Conservation (phyloP, 805 yeast species). For the Lipomyces kockii region DNA sequence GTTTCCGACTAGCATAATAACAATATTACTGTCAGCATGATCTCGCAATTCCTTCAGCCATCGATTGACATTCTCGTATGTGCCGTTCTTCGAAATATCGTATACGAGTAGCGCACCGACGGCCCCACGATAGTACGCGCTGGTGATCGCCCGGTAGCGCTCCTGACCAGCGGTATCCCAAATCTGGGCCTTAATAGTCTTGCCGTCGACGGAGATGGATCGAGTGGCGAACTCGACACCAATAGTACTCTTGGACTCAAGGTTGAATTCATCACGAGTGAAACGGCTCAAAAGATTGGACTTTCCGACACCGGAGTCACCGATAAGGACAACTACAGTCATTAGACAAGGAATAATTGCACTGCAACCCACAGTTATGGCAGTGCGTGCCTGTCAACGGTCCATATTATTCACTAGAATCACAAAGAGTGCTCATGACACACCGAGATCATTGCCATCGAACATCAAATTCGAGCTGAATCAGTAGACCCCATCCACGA, state of each 20-base stretch:
- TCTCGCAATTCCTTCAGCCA: constrained; percentile 94
- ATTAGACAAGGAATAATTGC: constrained; percentile 8
- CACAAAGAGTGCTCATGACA: not conserved
- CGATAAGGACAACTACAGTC: constrained; percentile 80
- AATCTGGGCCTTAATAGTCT: constrained; percentile 93
- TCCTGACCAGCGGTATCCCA: constrained; percentile 99
- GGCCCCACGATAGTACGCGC: constrained; percentile 97
- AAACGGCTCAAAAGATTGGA: constrained; percentile 91
- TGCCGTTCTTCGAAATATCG: constrained; percentile 93
- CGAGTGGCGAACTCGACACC: constrained; percentile 99
- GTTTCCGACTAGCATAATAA: constrained; percentile 95
- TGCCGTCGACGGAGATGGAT: constrained; percentile 91
- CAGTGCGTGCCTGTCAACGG: not conserved
- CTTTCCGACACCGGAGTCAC: constrained; percentile 97
- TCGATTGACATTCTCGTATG: constrained; percentile 84
- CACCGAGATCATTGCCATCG: not conserved
- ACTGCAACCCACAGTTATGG: not conserved
- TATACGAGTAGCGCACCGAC: constrained; percentile 96
- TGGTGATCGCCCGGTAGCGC: constrained; percentile 95
- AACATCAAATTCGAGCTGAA: not conserved
- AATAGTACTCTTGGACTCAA: constrained; percentile 91
- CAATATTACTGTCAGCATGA: constrained; percentile 96
- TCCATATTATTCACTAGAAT: not conserved
- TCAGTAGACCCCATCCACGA: not conserved
- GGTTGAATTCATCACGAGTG: constrained; percentile 93